phyloP scores from a whole-genome alignment of 768 basidiomycete species.

The Lentinula sp. region DNA sequence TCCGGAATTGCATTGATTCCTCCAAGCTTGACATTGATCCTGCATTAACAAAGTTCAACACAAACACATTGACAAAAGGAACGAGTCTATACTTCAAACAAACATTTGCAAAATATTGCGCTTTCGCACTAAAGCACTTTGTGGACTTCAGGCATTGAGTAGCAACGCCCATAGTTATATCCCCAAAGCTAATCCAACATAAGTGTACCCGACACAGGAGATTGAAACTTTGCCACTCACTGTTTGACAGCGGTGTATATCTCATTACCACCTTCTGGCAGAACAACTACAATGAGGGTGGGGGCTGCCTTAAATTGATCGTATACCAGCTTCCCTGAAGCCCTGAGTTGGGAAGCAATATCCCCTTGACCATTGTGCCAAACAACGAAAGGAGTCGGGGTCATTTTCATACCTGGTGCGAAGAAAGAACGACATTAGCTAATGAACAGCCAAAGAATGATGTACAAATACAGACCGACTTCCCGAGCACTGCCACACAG shows the following conservation, averaged over 20 bases:
- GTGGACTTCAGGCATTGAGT: slow-evolving; percentile 71
- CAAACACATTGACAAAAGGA: slow-evolving; percentile 1
- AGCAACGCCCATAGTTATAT: slow-evolving; percentile 65
- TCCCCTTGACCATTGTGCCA: slow-evolving; percentile 53
- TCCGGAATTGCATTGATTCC: slow-evolving; percentile 80
- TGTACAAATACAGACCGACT: not conserved
- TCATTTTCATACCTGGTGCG: slow-evolving; percentile 51
- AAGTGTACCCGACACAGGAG: not conserved
- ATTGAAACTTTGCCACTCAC: slow-evolving; percentile 32
- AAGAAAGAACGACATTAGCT: not conserved
- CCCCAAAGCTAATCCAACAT: slow-evolving; percentile 55
- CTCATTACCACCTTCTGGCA: slow-evolving; percentile 72
- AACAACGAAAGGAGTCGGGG: slow-evolving; percentile 36
- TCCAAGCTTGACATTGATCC: slow-evolving; percentile 80
- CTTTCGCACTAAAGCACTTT: slow-evolving; percentile 62
- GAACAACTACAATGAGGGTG: slow-evolving; percentile 55
- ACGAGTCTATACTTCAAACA: slow-evolving; percentile 55
- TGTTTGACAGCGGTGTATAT: slow-evolving; percentile 76
- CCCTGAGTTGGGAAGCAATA: slow-evolving; percentile 48
- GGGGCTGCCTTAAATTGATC: slow-evolving; percentile 37
- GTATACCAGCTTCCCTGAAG: slow-evolving; percentile 41
- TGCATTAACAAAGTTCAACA: slow-evolving; percentile 18
- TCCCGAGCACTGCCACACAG: slow-evolving; percentile 36
- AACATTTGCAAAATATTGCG: slow-evolving; percentile 80
- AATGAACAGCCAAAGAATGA: not conserved